phyloP scores from a whole-genome alignment of 2,329 filamentous ascomycete species.

The Ceratocystis huliohia region DNA sequence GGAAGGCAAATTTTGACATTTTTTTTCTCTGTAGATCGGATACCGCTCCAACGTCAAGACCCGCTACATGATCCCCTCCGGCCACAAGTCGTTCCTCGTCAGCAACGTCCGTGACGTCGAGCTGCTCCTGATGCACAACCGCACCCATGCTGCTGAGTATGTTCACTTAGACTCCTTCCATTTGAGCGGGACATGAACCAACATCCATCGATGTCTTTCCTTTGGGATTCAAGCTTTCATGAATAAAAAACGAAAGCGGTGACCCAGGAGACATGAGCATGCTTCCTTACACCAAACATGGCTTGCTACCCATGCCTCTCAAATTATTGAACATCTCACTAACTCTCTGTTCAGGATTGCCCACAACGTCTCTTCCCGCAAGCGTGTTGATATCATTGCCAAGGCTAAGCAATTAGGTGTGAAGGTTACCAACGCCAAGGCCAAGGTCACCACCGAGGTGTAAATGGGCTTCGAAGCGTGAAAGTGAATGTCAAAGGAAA shows the following conservation, averaged over 20 bases:
- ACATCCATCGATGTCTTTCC: not conserved
- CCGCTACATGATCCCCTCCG: conserved; percentile 94
- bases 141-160: conserved; percentile 96
- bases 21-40: conserved; percentile 57
- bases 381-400: conserved; percentile 95
- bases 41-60: conserved; percentile 99
- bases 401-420: conserved; percentile 97
- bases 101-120: conserved; percentile 93
- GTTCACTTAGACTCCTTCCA: conserved; percentile 29
- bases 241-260: not conserved
- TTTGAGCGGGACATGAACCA: not conserved
- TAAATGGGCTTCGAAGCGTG: conserved; percentile 33
- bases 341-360: conserved; percentile 60
- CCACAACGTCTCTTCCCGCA: conserved; percentile 94
- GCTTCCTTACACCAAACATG: not conserved
- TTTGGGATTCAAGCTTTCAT: not conserved
- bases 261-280: not conserved
- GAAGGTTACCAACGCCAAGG: conserved; percentile 99
- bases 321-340: conserved; percentile 25
- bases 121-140: conserved; percentile 99
- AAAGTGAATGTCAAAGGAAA: conserved; percentile 20
- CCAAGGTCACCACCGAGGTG: conserved; percentile 92
- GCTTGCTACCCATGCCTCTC: not conserved
- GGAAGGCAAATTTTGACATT: conserved; percentile 4
- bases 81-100: conserved; percentile 99